Evolutionary conservation across 2,329 filamentous ascomycete species (phyloP).

Genomic region (Penicillium sclerotiorum): DNA sequence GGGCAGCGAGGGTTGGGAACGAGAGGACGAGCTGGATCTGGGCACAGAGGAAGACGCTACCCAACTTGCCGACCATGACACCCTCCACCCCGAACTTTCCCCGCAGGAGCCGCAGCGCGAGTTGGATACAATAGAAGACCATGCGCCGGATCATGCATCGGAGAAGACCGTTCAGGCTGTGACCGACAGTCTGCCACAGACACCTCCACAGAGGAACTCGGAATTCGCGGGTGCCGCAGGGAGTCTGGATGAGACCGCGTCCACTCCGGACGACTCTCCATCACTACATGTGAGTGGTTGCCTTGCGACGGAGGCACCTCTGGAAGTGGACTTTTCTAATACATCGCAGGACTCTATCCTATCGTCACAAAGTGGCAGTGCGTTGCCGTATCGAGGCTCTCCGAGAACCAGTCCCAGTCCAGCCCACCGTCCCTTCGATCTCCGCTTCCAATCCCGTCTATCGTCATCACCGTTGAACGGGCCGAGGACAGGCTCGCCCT

Average conservation of each 20-base stretch:
- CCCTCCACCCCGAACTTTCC: constrained; percentile 23
- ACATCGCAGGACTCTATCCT: constrained; percentile 53
- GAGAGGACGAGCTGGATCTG: constrained; percentile 56
- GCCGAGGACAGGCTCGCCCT: constrained; percentile 74
- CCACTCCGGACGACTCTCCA: constrained; percentile 79
- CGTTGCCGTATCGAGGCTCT: constrained; percentile 69
- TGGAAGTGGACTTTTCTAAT: constrained; percentile 51
- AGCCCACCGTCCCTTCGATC: constrained; percentile 89
- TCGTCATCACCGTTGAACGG: constrained; percentile 63
- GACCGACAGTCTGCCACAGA: constrained; percentile 23
- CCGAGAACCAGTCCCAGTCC: constrained; percentile 73
- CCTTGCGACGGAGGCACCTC: constrained; percentile 44
- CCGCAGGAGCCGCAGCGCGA: constrained; percentile 25
- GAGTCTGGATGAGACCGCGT: constrained; percentile 68
- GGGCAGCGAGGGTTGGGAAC: constrained; percentile 64
- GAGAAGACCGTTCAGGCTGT: constrained; percentile 20
- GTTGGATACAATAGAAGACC: constrained; percentile 29
- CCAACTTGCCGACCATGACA: constrained; percentile 32
- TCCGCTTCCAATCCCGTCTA: constrained; percentile 87
- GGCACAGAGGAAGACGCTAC: constrained; percentile 44
- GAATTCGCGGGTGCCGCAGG: constrained; percentile 22
- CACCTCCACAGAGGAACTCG: constrained; percentile 25
- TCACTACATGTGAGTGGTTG: constrained; percentile 71
- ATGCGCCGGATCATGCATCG: constrained; percentile 26
- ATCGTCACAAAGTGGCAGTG: constrained; percentile 72